These are phyloP conservation scores for Leccinum rimulosum DNA, from an alignment of 768 basidiomycete species.

Conservation along the genomic window DNA sequence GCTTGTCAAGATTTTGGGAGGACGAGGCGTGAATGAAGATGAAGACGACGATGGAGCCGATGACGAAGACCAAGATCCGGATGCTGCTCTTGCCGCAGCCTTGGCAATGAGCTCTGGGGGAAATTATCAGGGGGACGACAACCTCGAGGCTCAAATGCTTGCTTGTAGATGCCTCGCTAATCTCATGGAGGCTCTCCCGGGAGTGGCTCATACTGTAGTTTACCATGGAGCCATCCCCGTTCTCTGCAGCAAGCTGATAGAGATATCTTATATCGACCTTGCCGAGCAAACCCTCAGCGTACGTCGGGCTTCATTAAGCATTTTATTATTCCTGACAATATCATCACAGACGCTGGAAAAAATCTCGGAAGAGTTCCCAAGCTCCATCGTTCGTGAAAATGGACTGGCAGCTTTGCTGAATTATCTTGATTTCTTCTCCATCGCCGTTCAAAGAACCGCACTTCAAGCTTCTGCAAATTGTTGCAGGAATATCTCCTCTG, in stretches of 20 bases:
- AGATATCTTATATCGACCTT: conserved; percentile 97
- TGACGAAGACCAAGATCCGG: conserved; percentile 69
- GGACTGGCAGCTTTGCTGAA: conserved; percentile 90
- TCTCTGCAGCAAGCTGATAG: conserved; percentile 93
- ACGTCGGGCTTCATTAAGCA: conserved; percentile 36
- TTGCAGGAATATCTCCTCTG: conserved; percentile 86
- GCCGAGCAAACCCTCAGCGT: conserved; percentile 98
- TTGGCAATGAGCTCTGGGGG: conserved; percentile 76
- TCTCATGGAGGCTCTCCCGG: conserved; percentile 98
- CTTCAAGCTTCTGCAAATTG: conserved; percentile 96
- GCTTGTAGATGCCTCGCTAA: conserved; percentile 97
- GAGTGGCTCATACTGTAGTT: conserved; percentile 95
- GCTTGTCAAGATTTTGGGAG: conserved; percentile 87
- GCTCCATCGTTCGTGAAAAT: conserved; percentile 93
- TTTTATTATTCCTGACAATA: conserved; percentile 13
- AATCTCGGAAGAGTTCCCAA: conserved; percentile 96
- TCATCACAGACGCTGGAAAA: conserved; percentile 86
- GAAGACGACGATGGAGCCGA: conserved; percentile 73
- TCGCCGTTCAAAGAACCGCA: conserved; percentile 95
- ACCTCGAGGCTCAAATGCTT: conserved; percentile 90
- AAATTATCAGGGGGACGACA: conserved; percentile 76
- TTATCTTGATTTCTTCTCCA: conserved; percentile 98
- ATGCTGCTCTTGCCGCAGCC: conserved; percentile 85
- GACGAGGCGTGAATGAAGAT: conserved; percentile 66
- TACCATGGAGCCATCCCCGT: conserved; percentile 85